Evolutionary conservation across 495 filamentous ascomycete genomes (phyloP), one percentile per base, ranked within the genome.

Genomic region (Chaetomidium leptoderma): DNA sequence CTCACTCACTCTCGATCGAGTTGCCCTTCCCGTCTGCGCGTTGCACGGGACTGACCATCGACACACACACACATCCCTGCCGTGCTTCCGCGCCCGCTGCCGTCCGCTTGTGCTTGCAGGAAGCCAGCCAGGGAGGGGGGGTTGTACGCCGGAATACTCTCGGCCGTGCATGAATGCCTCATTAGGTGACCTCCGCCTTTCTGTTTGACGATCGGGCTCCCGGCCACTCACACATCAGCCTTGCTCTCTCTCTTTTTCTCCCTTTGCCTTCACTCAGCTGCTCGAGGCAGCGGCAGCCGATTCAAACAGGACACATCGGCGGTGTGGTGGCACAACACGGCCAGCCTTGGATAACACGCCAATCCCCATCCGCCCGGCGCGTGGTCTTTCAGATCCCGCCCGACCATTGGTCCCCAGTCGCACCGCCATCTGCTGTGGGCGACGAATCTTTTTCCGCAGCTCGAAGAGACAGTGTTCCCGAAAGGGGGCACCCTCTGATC

Each of bases 111-210:
- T 52, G 56, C 64, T 64, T 64, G 61, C 66, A 63, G 53, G 37
- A 26, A 46, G 52, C 29, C 33, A 19, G 46, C 46, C 26, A 26
- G 37, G 48, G 47, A 19, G 19, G 46, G 8, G 45, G 36, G 10
- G 44, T 45, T n/a, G 55, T 62, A 58, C 53, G 42, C 40, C 55
- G 14, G 57, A 45, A 53, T 58, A 59, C 61, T 60, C 62, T 51
- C 62, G 53, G 66, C 39, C 57, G 60, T 65, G 69, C 67, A 70
- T 71, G 69, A 68, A 67, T 60, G 54, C 61, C 58, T 62, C 61
- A 55, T 58, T 55, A 53, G 50, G 51, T 67, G 35, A 58, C 57
- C 61, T 56, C 52, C 58, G 48, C 51, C 51, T 57, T 37, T 69
- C 56, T 62, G 64, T 68, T 66, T 64, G 63, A 64, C 60, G 39